Base-by-base conservation (phyloP, 2,329 filamentous ascomycete genomes). In the Fusarium begoniae region DNA sequence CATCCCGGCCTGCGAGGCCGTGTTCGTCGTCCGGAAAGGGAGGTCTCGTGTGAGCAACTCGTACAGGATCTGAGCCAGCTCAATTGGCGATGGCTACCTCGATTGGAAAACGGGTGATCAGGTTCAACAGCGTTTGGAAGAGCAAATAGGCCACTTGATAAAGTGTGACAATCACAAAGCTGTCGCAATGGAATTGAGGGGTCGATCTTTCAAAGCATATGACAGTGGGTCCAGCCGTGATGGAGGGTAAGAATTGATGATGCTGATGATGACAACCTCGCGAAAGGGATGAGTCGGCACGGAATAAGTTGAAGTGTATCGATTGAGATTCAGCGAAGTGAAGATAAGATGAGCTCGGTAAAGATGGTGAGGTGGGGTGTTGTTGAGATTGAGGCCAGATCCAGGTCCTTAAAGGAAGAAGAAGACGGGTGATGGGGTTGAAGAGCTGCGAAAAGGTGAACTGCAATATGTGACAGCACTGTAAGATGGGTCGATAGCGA, bases 1-100 rank as follows among this genome's bases (percentile, higher is more conserved):
- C 76, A 79, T 79, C 77, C 77, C 77, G 76, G 74, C 77, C 77
- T 70, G 55, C 43, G 43, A 75, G 77, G 77, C 69, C 72, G 69
- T 70, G 58, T 65, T 75, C 40, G 74, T 76, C 45, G 76, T 74
- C 67, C 43, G 44, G 55, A 50, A 71, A 64, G 72, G 61, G 45
- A 63, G 66, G 67, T 71, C 63, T 77, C 53, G 73, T 69, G 74
- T 77, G 63, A 77, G 74, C 74, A 59, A 59, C 70, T 69, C 61
- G 51, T 47, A 51, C 15, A 71, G 54, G 59, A 53, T 47, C 72
- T 65, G 70, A 60, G 63, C 62, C 64, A 66, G 63, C 54, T 72
- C 70, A 77, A 74, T 78, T 76, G 67, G 71, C 55, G 62, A 69
- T 41, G 53, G 55, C 32, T 37, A 53, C n/a, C 50, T 61, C 58